Conservation (phyloP, 345 rosid genomes). For the Pelargonium nanum region DNA sequence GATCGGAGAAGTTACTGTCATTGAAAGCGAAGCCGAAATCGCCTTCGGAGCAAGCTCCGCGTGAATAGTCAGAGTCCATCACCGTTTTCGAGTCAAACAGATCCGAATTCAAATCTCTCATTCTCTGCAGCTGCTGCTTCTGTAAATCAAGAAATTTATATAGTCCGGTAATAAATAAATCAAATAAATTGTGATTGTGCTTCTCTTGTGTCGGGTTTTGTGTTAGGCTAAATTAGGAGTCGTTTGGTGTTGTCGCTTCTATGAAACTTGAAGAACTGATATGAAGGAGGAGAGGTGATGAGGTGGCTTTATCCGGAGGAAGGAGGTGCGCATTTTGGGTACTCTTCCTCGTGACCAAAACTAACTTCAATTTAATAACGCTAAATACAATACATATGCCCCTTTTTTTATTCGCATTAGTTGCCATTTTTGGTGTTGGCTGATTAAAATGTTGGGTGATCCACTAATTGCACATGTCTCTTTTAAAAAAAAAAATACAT, state of each 20-base stretch:
- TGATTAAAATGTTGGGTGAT: too few relatives aligned
- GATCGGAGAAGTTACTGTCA: neutral
- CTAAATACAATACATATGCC: too few relatives aligned
- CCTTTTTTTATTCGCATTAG: too few relatives aligned
- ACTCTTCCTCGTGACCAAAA: too few relatives aligned
- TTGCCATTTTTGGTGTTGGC: too few relatives aligned
- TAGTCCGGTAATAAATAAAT: too few relatives aligned
- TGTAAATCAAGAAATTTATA: neutral
- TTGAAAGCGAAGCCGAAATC: neutral
- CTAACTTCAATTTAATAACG: too few relatives aligned
- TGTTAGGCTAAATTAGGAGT: neutral
- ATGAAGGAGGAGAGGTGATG: neutral
- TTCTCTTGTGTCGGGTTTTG: neutral
- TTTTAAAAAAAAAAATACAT: too few relatives aligned
- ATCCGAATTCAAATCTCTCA: slow-evolving; percentile 45
- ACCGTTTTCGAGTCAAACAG: slow-evolving; percentile 75
- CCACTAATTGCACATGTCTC: too few relatives aligned
- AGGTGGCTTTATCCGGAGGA: neutral
- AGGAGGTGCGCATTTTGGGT: neutral
- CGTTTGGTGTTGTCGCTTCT: too few relatives aligned
- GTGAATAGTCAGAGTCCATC: slow-evolving; percentile 59
- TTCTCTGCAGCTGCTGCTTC: slow-evolving; percentile 2
- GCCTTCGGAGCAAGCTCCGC: slow-evolving; percentile 49
- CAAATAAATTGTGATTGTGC: neutral
- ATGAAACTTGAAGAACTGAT: too few relatives aligned